Percentiles rank a stretch among this genome's conserved stretches.
Evolutionary conservation across 2,329 filamentous ascomycete genomes (phyloP).

Genomic region (Knoxdaviesia capensis): DNA sequence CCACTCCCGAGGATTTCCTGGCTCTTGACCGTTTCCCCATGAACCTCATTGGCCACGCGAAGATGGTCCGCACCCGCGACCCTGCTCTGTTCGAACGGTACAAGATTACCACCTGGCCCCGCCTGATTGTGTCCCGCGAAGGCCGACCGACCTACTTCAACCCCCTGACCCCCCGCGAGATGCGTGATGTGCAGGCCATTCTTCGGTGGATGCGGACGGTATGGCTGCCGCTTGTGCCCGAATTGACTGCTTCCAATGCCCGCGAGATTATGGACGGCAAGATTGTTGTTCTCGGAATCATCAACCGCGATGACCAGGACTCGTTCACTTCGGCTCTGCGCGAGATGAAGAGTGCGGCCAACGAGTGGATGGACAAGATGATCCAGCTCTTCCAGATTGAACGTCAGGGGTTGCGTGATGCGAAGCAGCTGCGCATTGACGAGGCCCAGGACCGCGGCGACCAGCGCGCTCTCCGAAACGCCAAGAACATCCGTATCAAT

Average conservation of each 20-base stretch:
- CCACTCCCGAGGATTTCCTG: conserved; percentile 75
- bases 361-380: conserved; percentile 97
- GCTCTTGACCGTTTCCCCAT: conserved; percentile 74
- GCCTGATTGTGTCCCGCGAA: conserved; percentile 72
- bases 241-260: conserved; percentile 79
- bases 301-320: conserved; percentile 61
- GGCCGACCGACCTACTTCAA: conserved; percentile 81
- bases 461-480: conserved; percentile 63
- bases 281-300: conserved; percentile 79
- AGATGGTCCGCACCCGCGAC: conserved; percentile 80
- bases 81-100: conserved; percentile 56
- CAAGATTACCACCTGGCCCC: conserved; percentile 95
- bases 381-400: conserved; percentile 81
- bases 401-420: conserved; percentile 77
- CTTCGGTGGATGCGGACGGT: conserved; percentile 89
- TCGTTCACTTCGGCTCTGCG: conserved; percentile 60
- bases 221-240: conserved; percentile 89
- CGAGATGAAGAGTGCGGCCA: conserved; percentile 86
- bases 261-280: conserved; percentile 89
- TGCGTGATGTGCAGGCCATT: conserved; percentile 66
- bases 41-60: conserved; percentile 76
- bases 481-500: conserved; percentile 80
- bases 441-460: conserved; percentile 90
- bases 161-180: conserved; percentile 70
- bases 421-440: conserved; percentile 88